Evolutionary conservation across 2,329 filamentous ascomycete species (phyloP).

Genomic region (Tolypocladium inflatum): DNA sequence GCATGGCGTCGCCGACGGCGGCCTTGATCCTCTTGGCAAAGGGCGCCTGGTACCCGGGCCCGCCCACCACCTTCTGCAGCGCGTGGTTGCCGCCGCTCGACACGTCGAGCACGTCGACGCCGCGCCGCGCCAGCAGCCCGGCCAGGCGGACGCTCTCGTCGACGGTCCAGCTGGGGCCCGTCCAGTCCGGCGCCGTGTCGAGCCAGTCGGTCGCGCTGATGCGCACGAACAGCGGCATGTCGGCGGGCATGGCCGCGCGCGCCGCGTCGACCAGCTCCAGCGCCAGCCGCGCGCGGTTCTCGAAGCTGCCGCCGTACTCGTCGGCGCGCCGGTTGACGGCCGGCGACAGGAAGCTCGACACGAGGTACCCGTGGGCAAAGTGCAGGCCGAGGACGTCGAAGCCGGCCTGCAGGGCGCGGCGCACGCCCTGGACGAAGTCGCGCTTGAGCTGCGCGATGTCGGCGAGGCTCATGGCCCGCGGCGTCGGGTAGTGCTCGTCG

Average conservation of each 20-base stretch:
- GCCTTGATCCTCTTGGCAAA: conserved; percentile 65
- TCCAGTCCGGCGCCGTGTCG: conserved; percentile 44
- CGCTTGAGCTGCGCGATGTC: conserved; percentile 58
- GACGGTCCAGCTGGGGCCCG: conserved; percentile 55
- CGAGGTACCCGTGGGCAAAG: conserved; percentile 68
- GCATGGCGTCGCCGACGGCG: conserved; percentile 51
- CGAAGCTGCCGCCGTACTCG: conserved; percentile 57
- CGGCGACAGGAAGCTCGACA: conserved; percentile 61
- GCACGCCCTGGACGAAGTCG: conserved; percentile 45
- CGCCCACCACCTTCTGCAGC: conserved; percentile 44
- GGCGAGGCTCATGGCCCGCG: conserved; percentile 53
- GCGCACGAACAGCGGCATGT: conserved; percentile 65
- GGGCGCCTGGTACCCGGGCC: conserved; percentile 60
- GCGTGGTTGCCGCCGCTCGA: conserved; percentile 57
- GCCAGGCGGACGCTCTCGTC: conserved; percentile 57
- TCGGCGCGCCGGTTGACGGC: conserved; percentile 61
- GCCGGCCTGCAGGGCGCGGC: conserved; percentile 52
- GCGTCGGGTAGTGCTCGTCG: conserved; percentile 46
- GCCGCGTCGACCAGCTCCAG: conserved; percentile 58
- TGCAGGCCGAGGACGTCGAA: conserved; percentile 66
- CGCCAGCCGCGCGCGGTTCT: conserved; percentile 60
- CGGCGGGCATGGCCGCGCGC: conserved; percentile 52
- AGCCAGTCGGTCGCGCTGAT: conserved; percentile 72
- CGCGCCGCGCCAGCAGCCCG: conserved; percentile 49
- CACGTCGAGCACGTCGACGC: conserved; percentile 69